These are phyloP conservation scores for Chrysanthemum seticuspe DNA, from an alignment of 129 eudicot species.

Conservation along the genomic window DNA sequence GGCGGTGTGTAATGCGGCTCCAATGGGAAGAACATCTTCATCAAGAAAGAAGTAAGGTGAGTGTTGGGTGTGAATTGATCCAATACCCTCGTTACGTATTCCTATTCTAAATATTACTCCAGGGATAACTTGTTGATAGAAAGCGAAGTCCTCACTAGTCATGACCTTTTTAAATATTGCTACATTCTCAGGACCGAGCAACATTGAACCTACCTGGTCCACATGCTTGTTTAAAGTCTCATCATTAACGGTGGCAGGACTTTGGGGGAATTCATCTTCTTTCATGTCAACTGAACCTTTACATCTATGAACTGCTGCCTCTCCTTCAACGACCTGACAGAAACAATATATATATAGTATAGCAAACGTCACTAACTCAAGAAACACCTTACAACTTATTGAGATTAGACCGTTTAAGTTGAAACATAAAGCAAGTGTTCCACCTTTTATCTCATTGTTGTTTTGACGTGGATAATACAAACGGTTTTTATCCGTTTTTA, in stretches of 20 bases:
- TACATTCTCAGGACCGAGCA: constrained; percentile 58
- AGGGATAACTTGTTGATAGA: constrained; percentile 67
- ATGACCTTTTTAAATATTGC: constrained; percentile 40
- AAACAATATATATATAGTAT: too few relatives aligned
- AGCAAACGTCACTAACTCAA: too few relatives aligned
- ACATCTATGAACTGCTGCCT: constrained; percentile 72
- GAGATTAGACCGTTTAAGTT: too few relatives aligned
- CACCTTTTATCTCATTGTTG: too few relatives aligned
- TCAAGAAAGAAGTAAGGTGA: constrained; percentile 84
- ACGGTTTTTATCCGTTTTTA: too few relatives aligned
- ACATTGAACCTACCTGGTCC: constrained; percentile 44
- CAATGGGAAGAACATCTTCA: constrained; percentile 74
- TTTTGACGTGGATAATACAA: too few relatives aligned
- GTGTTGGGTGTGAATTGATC: constrained; percentile 63
- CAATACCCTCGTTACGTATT: constrained; percentile 57
- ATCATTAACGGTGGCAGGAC: constrained; percentile 63
- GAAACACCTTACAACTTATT: too few relatives aligned
- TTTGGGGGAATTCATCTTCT: constrained; percentile 46
- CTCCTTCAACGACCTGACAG: constrained; percentile 61
- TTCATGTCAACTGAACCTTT: constrained; percentile 51
- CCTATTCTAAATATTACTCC: constrained; percentile 74
- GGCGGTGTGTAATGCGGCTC: constrained; percentile 69
- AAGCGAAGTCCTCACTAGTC: constrained; percentile 91
- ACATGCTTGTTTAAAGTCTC: constrained; percentile 48
- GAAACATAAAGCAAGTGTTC: too few relatives aligned